Evolutionary conservation across 2,329 filamentous ascomycete species (phyloP).

Genomic region (Exophiala viscosa): DNA sequence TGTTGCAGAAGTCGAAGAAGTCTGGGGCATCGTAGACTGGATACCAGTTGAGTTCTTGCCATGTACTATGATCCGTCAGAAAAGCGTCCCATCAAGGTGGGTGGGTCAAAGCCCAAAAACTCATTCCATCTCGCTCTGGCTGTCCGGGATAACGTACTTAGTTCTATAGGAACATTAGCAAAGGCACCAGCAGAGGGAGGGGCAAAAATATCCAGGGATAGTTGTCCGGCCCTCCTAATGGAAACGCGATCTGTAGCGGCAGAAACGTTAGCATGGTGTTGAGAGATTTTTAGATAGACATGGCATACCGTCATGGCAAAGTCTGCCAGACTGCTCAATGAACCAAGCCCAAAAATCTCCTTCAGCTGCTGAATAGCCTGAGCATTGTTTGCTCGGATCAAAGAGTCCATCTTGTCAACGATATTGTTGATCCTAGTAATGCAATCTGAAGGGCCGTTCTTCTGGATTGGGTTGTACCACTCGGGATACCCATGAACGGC

Average conservation of each 20-base stretch:
- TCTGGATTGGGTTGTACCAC: slow-evolving; percentile 51
- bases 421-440: slow-evolving; percentile 49
- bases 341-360: slow-evolving; percentile 46
- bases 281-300: background rate
- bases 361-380: slow-evolving; percentile 46
- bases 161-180: too few relatives aligned
- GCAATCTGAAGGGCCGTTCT: slow-evolving; percentile 49
- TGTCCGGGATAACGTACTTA: too few relatives aligned
- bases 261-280: background rate
- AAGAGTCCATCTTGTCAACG: slow-evolving; percentile 48
- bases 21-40: slow-evolving; percentile 41
- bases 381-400: slow-evolving; percentile 43
- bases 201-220: too few relatives aligned
- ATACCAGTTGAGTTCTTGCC: slow-evolving; percentile 55
- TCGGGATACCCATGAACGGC: slow-evolving; percentile 45
- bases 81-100: too few relatives aligned
- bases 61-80: slow-evolving; percentile 34
- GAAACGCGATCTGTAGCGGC: slow-evolving; percentile 41
- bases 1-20: slow-evolving; percentile 53
- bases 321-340: slow-evolving; percentile 38
- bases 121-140: too few relatives aligned
- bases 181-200: too few relatives aligned
- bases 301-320: slow-evolving; percentile 25
- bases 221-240: slow-evolving; percentile 46
- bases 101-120: too few relatives aligned